A percentile compares a stretch with the other conserved stretches of the same genome.
These are phyloP conservation scores for Gentiana macrophylla DNA, from an alignment of 257 asterid genomes.

Conservation along the genomic window DNA sequence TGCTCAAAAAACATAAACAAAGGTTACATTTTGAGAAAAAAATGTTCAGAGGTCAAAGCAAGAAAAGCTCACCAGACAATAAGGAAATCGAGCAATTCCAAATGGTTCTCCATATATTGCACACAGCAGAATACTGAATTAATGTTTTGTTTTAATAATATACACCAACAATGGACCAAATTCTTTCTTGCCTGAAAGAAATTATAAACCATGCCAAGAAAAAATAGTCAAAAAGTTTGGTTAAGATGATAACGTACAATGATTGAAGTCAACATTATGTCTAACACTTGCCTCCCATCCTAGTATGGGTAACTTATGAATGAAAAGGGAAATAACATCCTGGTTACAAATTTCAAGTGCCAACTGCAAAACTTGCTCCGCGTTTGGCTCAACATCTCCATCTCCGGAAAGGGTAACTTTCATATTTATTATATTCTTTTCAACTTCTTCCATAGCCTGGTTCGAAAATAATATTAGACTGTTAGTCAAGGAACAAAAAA, in stretches of 20 bases:
- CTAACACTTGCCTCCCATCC: slow-evolving; percentile 90
- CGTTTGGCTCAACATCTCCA: slow-evolving; percentile 79
- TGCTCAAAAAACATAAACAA: slow-evolving; percentile 25
- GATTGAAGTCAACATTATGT: background rate
- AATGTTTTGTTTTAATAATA: slow-evolving; percentile 84
- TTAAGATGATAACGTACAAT: background rate
- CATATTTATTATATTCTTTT: slow-evolving; percentile 81
- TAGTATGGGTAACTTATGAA: slow-evolving; percentile 77
- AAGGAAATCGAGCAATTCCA: slow-evolving; percentile 92
- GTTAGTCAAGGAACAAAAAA: slow-evolving; percentile 5
- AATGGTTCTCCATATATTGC: slow-evolving; percentile 86
- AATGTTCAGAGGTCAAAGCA: background rate
- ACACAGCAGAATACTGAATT: slow-evolving; percentile 54
- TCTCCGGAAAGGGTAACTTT: slow-evolving; percentile 84
- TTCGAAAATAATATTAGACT: slow-evolving; percentile 9
- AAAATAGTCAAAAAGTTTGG: slow-evolving; percentile 2
- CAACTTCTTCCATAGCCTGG: slow-evolving; percentile 97
- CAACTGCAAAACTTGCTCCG: slow-evolving; percentile 70
- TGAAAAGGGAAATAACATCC: slow-evolving; percentile 73
- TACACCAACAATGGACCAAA: slow-evolving; percentile 86
- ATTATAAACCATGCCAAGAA: slow-evolving; percentile 18
- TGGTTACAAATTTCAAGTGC: slow-evolving; percentile 75
- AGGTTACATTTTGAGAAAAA: background rate
- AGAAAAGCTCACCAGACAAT: slow-evolving; percentile 65
- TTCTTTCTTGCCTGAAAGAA: slow-evolving; percentile 70